Conservation (phyloP, 2,329 filamentous ascomycete genomes). For the Epichloe sp. region DNA sequence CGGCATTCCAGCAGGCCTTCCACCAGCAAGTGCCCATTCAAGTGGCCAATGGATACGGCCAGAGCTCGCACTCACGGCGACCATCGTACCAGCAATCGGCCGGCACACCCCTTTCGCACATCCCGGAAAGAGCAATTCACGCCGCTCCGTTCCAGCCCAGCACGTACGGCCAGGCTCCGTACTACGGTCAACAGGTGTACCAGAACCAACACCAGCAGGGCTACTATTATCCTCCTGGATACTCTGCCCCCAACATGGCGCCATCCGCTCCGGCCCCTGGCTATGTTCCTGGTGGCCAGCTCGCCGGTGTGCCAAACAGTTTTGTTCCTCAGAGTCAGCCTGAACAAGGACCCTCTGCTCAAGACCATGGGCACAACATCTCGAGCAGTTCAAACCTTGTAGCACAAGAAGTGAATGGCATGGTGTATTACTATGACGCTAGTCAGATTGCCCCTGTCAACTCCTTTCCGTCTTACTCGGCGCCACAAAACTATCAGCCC, state of each 20-base stretch:
- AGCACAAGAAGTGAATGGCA: constrained; percentile 86
- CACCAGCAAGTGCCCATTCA: constrained; percentile 86
- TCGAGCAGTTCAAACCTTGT: constrained; percentile 34
- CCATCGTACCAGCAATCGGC: constrained; percentile 59
- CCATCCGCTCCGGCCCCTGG: constrained; percentile 36
- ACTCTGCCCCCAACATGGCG: constrained; percentile 35
- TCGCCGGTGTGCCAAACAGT: constrained; percentile 24
- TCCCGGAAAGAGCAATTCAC: constrained; percentile 84
- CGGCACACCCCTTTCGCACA: constrained; percentile 77
- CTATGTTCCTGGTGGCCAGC: constrained; percentile 44
- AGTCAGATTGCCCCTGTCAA: constrained; percentile 50
- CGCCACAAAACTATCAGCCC: constrained; percentile 38
- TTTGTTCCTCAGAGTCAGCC: constrained; percentile 30
- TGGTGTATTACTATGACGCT: constrained; percentile 88
- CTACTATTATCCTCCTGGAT: constrained; percentile 56
- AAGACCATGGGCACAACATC: constrained; percentile 15
- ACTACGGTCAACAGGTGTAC: constrained; percentile 37
- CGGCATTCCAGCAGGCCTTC: constrained; percentile 83
- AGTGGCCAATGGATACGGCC: constrained; percentile 42
- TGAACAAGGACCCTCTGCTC: constrained; percentile 21
- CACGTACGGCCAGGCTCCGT: constrained; percentile 44
- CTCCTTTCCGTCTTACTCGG: constrained; percentile 33
- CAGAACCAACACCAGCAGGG: constrained; percentile 33
- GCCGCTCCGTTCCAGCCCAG: constrained; percentile 80
- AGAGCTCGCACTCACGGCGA: constrained; percentile 52